Evolutionary conservation across 495 filamentous ascomycete species (phyloP).

Genomic region (Penicillium ochrochloron): DNA sequence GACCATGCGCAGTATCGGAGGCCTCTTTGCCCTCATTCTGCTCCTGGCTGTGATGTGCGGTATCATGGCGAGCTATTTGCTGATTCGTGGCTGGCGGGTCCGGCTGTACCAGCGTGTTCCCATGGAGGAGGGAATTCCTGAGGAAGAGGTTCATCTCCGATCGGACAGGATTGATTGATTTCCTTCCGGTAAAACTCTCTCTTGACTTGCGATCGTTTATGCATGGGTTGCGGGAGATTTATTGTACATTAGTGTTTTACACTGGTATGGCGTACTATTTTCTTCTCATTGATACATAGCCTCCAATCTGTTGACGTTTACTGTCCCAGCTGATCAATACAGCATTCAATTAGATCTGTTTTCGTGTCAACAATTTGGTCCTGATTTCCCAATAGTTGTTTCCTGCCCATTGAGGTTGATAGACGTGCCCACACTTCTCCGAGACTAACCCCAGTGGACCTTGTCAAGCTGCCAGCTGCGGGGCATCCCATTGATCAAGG

Average conservation of each 20-base stretch:
- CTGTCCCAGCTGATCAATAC: constrained; percentile 6
- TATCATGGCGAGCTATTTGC: constrained; percentile 28
- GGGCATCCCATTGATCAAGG: constrained; percentile 2
- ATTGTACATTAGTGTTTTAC: constrained; percentile 13
- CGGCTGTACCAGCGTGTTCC: constrained; percentile 30
- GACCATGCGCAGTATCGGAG: constrained; percentile 29
- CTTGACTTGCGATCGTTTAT: constrained; percentile 8
- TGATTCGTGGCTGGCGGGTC: constrained; percentile 38
- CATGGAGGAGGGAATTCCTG: constrained; percentile 19
- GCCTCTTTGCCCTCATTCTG: constrained; percentile 28
- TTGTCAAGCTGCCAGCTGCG: neutral
- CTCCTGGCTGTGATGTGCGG: constrained; percentile 28
- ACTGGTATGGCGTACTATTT: constrained; percentile 11
- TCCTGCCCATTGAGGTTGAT: neutral
- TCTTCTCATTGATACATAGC: constrained; percentile 21
- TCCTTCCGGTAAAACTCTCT: neutral
- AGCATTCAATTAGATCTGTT: neutral
- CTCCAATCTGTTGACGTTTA: constrained; percentile 1
- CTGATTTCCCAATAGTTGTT: neutral
- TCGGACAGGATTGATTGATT: constrained; percentile 22
- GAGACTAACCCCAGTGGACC: neutral
- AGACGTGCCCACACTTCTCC: neutral
- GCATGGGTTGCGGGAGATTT: constrained; percentile 23
- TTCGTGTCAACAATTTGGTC: neutral
- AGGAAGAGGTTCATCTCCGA: constrained; percentile 23